phyloP scores from a whole-genome alignment of 805 yeast genomes.

The Monosporozyma servazzii region DNA sequence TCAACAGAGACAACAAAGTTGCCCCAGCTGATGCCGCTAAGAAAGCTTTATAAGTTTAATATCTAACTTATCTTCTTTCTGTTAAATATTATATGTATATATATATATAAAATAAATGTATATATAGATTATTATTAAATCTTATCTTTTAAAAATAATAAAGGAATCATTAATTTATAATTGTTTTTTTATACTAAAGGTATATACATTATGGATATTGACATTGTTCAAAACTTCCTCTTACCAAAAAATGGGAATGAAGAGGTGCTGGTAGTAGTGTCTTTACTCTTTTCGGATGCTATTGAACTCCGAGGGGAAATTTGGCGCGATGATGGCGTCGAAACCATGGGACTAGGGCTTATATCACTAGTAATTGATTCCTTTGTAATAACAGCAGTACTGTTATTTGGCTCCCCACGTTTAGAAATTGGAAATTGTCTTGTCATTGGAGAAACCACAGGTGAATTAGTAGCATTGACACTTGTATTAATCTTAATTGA shows the following conservation, averaged over 20 bases:
- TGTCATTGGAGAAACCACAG: background rate
- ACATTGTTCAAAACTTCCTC: background rate
- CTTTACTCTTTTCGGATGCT: background rate
- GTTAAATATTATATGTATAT: background rate
- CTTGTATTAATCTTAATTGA: background rate
- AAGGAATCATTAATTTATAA: background rate
- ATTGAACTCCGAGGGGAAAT: slow-evolving; percentile 17
- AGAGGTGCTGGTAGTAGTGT: background rate
- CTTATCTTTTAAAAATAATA: background rate
- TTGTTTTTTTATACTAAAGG: too few relatives aligned
- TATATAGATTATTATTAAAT: background rate
- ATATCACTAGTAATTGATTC: background rate
- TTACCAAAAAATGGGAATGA: background rate
- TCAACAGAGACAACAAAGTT: slow-evolving; percentile 91
- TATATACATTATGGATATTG: too few relatives aligned
- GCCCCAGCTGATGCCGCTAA: slow-evolving; percentile 97
- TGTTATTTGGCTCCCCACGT: background rate
- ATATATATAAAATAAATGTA: too few relatives aligned
- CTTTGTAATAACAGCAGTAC: background rate
- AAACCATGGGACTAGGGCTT: background rate
- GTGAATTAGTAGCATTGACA: background rate
- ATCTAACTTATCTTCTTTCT: background rate
- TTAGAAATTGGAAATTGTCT: background rate
- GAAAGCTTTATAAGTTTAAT: slow-evolving; percentile 54
- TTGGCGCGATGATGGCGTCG: background rate